These are phyloP conservation scores for Fusarium veterinarium DNA, from an alignment of 2,329 filamentous ascomycete species.

Conservation along the genomic window DNA sequence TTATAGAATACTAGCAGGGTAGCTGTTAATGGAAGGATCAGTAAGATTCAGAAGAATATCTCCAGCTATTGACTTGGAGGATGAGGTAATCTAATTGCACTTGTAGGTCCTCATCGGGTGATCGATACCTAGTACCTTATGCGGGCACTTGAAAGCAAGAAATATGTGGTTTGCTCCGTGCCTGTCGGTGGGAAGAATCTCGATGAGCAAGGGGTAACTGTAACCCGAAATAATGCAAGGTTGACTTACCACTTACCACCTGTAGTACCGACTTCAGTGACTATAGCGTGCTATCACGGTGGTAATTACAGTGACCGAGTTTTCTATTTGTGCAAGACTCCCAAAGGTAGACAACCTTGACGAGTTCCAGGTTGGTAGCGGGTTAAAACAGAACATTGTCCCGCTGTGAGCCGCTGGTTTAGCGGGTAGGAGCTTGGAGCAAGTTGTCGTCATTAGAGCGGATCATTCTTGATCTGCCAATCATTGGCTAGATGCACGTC, in stretches of 20 bases:
- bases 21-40: too few species aligned
- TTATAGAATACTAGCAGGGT: background rate
- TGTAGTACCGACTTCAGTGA: background rate
- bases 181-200: conserved; percentile 13
- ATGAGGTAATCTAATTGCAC: background rate
- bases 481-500: conserved; percentile 22
- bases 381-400: background rate
- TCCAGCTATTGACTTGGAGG: background rate
- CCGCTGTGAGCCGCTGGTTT: conserved; percentile 29
- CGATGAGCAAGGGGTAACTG: conserved; percentile 11
- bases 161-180: background rate
- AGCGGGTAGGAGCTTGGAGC: conserved; percentile 16
- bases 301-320: too few species aligned
- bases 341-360: background rate
- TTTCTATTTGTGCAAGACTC: background rate
- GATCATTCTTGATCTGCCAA: conserved; percentile 37
- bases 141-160: background rate
- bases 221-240: background rate
- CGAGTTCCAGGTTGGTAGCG: background rate
- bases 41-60: background rate
- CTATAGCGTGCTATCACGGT: background rate
- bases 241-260: background rate
- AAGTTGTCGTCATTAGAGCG: conserved; percentile 37
- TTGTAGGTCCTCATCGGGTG: background rate
- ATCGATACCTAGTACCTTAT: background rate